A percentile compares a stretch with the other conserved stretches of the same genome.
These are phyloP conservation scores for Fusarium scirpi DNA, from an alignment of 2,329 filamentous ascomycete species.

Conservation along the genomic window DNA sequence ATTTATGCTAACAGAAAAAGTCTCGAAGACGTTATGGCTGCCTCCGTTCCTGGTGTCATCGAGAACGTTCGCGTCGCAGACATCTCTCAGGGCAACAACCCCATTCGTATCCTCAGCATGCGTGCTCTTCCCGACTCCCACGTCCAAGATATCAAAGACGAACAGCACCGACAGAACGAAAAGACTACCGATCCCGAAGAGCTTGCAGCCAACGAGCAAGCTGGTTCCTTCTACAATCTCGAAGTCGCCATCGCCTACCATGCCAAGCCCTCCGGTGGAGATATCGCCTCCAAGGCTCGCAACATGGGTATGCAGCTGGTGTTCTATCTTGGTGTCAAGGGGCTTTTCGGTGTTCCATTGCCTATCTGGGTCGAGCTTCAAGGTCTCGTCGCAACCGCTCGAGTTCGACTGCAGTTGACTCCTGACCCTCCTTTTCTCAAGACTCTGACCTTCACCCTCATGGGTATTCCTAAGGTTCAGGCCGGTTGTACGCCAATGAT, in stretches of 20 bases:
- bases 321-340: constrained; percentile 92
- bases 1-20: constrained; percentile 40
- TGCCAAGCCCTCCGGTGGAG: constrained; percentile 77
- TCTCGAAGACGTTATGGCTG: constrained; percentile 88
- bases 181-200: constrained; percentile 88
- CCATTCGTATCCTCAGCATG: constrained; percentile 87
- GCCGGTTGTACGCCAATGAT: constrained; percentile 94
- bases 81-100: constrained; percentile 93
- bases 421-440: constrained; percentile 94
- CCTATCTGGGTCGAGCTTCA: constrained; percentile 92
- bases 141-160: constrained; percentile 83
- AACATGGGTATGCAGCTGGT: constrained; percentile 98
- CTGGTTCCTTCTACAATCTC: constrained; percentile 92
- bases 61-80: constrained; percentile 96
- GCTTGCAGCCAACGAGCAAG: constrained; percentile 87
- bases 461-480: constrained; percentile 90
- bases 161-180: constrained; percentile 81
- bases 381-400: constrained; percentile 88
- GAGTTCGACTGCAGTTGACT: constrained; percentile 84
- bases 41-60: constrained; percentile 88
- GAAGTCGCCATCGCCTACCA: constrained; percentile 94
- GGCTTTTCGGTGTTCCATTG: constrained; percentile 87
- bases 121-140: constrained; percentile 84
- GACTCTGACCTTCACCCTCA: constrained; percentile 90
- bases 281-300: constrained; percentile 82